Evolutionary conservation across 2,329 filamentous ascomycete genomes (phyloP).

Genomic region (Hypoxylon sp.): DNA sequence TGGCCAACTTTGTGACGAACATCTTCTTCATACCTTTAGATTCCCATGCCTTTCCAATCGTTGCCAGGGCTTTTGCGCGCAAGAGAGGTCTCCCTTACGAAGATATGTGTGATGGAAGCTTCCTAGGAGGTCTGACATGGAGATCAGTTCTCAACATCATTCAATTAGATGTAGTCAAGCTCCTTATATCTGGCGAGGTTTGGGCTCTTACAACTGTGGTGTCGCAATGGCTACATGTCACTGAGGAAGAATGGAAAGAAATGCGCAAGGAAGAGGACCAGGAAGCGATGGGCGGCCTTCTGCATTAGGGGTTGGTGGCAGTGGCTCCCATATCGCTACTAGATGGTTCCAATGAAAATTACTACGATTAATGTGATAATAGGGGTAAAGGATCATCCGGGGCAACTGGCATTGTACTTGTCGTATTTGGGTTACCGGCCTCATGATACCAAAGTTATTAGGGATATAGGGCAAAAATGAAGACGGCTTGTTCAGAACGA

Average conservation of each 20-base stretch:
- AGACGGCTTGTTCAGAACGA: slow-evolving; percentile 5
- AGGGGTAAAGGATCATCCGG: slow-evolving; percentile 13
- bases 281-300: slow-evolving; percentile 17
- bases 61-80: slow-evolving; percentile 61
- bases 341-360: not conserved
- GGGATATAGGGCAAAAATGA: slow-evolving; percentile 12
- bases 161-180: slow-evolving; percentile 62
- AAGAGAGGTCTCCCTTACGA: slow-evolving; percentile 57
- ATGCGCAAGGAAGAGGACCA: slow-evolving; percentile 50
- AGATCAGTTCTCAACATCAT: slow-evolving; percentile 63
- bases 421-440: slow-evolving; percentile 14
- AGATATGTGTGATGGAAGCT: slow-evolving; percentile 59
- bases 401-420: slow-evolving; percentile 12
- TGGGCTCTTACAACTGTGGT: slow-evolving; percentile 61
- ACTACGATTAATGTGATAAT: not conserved
- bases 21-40: slow-evolving; percentile 65
- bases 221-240: slow-evolving; percentile 59
- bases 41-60: slow-evolving; percentile 60
- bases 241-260: slow-evolving; percentile 62
- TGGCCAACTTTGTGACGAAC: slow-evolving; percentile 62
- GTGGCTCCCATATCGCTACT: not conserved
- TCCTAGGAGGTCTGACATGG: slow-evolving; percentile 58
- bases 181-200: slow-evolving; percentile 61
- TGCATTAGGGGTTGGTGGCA: slow-evolving; percentile 7
- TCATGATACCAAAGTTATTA: slow-evolving; percentile 26